Conservation (phyloP, 2,329 filamentous ascomycete species). For the Fusarium albidum region DNA sequence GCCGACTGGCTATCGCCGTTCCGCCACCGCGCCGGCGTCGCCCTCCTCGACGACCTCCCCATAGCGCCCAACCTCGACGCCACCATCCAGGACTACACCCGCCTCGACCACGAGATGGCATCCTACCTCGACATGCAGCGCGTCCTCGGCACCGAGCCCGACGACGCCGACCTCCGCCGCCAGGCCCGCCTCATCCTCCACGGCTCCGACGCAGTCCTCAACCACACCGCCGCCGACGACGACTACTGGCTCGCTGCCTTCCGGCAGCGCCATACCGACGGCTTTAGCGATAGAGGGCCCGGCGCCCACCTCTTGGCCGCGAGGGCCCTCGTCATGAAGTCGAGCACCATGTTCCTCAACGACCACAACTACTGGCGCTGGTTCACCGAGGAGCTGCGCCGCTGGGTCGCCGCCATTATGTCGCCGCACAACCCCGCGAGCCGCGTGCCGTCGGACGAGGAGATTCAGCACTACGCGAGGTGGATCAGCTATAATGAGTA, state of each 20-base stretch:
- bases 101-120: conserved; percentile 24
- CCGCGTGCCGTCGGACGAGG: conserved; percentile 34
- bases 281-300: not conserved
- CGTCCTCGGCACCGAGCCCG: conserved; percentile 29
- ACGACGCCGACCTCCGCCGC: conserved; percentile 27
- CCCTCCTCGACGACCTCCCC: not conserved
- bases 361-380: conserved; percentile 38
- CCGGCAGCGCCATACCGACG: conserved; percentile 32
- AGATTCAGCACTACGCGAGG: conserved; percentile 40
- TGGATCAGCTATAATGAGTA: conserved; percentile 41
- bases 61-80: conserved; percentile 5
- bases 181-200: conserved; percentile 32
- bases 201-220: conserved; percentile 23
- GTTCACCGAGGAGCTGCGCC: conserved; percentile 32
- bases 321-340: conserved; percentile 21
- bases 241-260: conserved; percentile 36
- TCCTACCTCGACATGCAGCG: conserved; percentile 28
- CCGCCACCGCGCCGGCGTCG: conserved; percentile 24
- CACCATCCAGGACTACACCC: conserved; percentile 35
- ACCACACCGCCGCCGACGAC: conserved; percentile 36
- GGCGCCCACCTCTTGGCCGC: conserved; percentile 20
- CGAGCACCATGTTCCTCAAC: conserved; percentile 31
- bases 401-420: conserved; percentile 39
- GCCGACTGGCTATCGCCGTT: conserved; percentile 33
- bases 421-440: conserved; percentile 36